These are phyloP conservation scores for Pestalotiopsis sp. DNA, from an alignment of 2,329 filamentous ascomycete species.

Conservation along the genomic window DNA sequence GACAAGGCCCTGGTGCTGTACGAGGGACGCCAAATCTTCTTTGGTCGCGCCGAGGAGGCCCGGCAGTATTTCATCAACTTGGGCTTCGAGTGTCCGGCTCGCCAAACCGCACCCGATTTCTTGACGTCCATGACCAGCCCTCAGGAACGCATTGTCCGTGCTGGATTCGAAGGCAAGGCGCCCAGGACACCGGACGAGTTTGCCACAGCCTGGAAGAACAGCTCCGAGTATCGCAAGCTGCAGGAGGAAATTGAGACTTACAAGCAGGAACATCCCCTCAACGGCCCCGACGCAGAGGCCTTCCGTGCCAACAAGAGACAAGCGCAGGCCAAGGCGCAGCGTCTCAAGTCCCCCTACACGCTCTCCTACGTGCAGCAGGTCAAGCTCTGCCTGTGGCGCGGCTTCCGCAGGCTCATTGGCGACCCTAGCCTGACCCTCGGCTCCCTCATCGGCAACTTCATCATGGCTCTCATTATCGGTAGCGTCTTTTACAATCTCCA, in stretches of 20 bases:
- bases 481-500: constrained; percentile 78
- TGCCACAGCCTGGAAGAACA: constrained; percentile 56
- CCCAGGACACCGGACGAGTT: constrained; percentile 63
- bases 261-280: constrained; percentile 50
- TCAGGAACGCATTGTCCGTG: constrained; percentile 52
- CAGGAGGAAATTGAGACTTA: constrained; percentile 55
- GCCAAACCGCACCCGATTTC: constrained; percentile 70
- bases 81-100: constrained; percentile 64
- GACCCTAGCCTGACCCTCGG: constrained; percentile 21
- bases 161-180: constrained; percentile 54
- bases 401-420: constrained; percentile 16
- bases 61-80: constrained; percentile 65
- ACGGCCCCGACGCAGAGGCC: constrained; percentile 52
- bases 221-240: constrained; percentile 47
- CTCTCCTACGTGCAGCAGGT: constrained; percentile 22
- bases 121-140: constrained; percentile 68
- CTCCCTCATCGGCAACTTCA: constrained; percentile 70
- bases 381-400: constrained; percentile 21
- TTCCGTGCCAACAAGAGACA: constrained; percentile 59
- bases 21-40: constrained; percentile 62
- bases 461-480: constrained; percentile 74
- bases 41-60: constrained; percentile 59
- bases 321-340: constrained; percentile 34
- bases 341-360: constrained; percentile 23
- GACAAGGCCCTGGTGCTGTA: constrained; percentile 60